phyloP scores from a whole-genome alignment of 495 filamentous ascomycete genomes.

The Aspergillus biplanus region DNA sequence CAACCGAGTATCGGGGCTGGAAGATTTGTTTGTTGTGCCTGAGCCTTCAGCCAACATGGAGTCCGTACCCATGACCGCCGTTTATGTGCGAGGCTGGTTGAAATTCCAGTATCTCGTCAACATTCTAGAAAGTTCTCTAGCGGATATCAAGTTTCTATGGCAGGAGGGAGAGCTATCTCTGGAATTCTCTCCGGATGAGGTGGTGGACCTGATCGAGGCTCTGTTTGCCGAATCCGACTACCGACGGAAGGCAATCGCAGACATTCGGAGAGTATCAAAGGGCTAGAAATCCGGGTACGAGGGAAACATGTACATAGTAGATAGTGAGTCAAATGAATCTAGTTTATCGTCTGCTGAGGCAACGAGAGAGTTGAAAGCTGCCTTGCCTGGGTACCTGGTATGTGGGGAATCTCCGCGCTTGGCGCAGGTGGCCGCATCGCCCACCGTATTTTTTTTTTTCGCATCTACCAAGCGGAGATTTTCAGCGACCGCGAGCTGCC shows the following conservation, averaged over 20 bases:
- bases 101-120: constrained; percentile 87
- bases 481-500: constrained; percentile 35
- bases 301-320: constrained; percentile 19
- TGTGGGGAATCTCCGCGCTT: constrained; percentile 43
- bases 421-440: constrained; percentile 50
- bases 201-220: constrained; percentile 83
- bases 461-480: constrained; percentile 29
- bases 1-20: constrained; percentile 67
- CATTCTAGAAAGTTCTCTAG: constrained; percentile 86
- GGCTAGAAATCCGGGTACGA: constrained; percentile 10
- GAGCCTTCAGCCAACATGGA: constrained; percentile 42
- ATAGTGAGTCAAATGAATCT: background rate
- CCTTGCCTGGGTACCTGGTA: background rate
- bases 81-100: constrained; percentile 85
- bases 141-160: constrained; percentile 89
- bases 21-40: constrained; percentile 77
- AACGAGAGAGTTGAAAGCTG: background rate
- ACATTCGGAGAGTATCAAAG: constrained; percentile 62
- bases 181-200: constrained; percentile 81
- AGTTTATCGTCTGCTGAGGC: background rate
- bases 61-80: constrained; percentile 65
- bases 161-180: constrained; percentile 80
- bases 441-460: constrained; percentile 55
- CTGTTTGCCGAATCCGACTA: constrained; percentile 89
- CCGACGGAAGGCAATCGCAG: constrained; percentile 73